These are phyloP conservation scores for Trifolium dubium DNA, from an alignment of 306 rosid genomes.

Conservation along the genomic window DNA sequence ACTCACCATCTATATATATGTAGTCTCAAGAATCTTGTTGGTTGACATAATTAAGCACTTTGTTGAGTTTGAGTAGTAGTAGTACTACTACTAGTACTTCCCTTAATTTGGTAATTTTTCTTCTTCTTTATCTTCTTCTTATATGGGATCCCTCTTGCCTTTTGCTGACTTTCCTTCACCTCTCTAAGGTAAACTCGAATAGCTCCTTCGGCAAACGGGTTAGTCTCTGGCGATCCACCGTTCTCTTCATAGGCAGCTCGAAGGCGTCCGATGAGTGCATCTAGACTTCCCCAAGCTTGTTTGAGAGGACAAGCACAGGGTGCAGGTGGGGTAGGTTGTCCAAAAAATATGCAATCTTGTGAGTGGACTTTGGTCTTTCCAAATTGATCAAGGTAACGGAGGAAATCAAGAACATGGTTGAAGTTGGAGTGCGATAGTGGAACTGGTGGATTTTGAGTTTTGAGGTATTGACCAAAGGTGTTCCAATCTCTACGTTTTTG, in stretches of 20 bases:
- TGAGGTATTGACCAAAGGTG: conserved; percentile 82
- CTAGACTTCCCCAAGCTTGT: conserved; percentile 97
- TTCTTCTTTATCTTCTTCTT: conserved; percentile 86
- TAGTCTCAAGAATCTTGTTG: conserved; percentile 49
- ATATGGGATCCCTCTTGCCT: conserved; percentile 87
- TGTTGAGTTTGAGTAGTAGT: conserved; percentile 37
- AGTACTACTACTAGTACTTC: not conserved
- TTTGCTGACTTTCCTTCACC: conserved; percentile 81
- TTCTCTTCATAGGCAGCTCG: conserved; percentile 93
- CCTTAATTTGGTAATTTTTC: conserved; percentile 49
- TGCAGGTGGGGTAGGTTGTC: conserved; percentile 88
- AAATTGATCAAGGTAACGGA: conserved; percentile 88
- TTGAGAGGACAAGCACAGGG: conserved; percentile 87
- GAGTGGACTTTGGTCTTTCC: conserved; percentile 92
- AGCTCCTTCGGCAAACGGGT: conserved; percentile 82
- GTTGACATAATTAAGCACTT: conserved; percentile 49
- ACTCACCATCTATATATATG: not conserved
- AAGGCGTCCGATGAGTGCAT: conserved; percentile 89
- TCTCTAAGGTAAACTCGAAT: conserved; percentile 78
- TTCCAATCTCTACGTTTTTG: conserved; percentile 91
- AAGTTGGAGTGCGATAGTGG: conserved; percentile 72
- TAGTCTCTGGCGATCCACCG: conserved; percentile 69
- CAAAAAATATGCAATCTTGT: conserved; percentile 80
- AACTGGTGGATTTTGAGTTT: conserved; percentile 68
- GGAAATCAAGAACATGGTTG: conserved; percentile 85